phyloP scores from a whole-genome alignment of 371 early-diverging fungal species.

The Mucor indicus region DNA sequence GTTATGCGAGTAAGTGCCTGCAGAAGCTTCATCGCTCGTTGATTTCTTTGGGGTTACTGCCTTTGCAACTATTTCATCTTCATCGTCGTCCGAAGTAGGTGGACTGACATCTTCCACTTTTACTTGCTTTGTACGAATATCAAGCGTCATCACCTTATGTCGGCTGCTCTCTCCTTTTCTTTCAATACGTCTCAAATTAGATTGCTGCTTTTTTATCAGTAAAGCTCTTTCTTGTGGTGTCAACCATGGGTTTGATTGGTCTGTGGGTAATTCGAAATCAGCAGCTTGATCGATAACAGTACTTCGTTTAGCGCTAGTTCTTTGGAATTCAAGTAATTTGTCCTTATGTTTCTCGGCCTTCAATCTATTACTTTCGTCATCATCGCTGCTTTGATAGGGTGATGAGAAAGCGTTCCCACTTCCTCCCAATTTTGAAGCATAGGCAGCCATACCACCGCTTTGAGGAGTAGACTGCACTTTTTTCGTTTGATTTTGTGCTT shows the following conservation, averaged over 20 bases:
- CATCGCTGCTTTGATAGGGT: conserved; percentile 28
- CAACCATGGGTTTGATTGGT: conserved; percentile 71
- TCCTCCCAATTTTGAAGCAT: conserved; percentile 40
- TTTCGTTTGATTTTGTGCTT: conserved; percentile 16
- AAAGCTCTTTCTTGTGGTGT: conserved; percentile 72
- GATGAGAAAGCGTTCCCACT: conserved; percentile 4
- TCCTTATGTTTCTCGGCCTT: conserved; percentile 75
- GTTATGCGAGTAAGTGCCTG: conserved; percentile 44
- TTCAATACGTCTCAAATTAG: conserved; percentile 46
- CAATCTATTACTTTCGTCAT: conserved; percentile 46
- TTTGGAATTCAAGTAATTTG: conserved; percentile 75
- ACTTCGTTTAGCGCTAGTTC: conserved; percentile 75
- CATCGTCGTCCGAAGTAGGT: conserved; percentile 21
- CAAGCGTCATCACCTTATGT: conserved; percentile 68
- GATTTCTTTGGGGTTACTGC: neutral
- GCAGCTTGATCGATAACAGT: conserved; percentile 77
- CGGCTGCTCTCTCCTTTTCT: conserved; percentile 42
- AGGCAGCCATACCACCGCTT: conserved; percentile 24
- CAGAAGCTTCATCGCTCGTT: neutral
- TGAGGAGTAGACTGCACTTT: conserved; percentile 12
- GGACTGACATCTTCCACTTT: conserved; percentile 33
- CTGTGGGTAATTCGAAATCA: conserved; percentile 70
- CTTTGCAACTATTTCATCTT: neutral
- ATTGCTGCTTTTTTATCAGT: conserved; percentile 46
- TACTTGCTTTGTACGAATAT: conserved; percentile 58